phyloP scores from a whole-genome alignment of 352 stramenopile species.

The Phytophthora uliginosa region DNA sequence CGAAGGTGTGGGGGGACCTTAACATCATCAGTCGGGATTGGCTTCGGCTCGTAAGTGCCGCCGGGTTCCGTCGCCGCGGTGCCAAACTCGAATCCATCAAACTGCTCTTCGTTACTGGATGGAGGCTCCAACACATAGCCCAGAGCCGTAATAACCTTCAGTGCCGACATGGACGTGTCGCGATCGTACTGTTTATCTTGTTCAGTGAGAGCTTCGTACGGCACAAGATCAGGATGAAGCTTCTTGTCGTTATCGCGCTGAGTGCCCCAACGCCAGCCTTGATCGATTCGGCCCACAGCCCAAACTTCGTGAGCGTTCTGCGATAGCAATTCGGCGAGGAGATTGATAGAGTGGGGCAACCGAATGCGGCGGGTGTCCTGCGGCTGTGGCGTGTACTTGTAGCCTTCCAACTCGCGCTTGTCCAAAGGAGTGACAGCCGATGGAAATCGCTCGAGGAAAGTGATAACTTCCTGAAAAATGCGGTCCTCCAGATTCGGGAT shows the following conservation, averaged over 20 bases:
- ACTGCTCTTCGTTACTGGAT: constrained; percentile 45
- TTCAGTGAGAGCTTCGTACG: constrained; percentile 80
- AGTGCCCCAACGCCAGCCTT: constrained; percentile 76
- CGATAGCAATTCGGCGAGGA: constrained; percentile 73
- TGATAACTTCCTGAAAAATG: constrained; percentile 80
- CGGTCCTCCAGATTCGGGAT: constrained; percentile 74
- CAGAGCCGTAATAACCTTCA: constrained; percentile 83
- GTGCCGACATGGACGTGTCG: constrained; percentile 80
- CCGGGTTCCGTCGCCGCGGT: constrained; percentile 48
- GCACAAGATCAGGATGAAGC: constrained; percentile 76
- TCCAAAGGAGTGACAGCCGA: constrained; percentile 73
- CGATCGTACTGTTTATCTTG: constrained; percentile 87
- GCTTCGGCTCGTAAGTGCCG: constrained; percentile 70
- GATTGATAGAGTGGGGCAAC: constrained; percentile 68
- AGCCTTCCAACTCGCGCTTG: constrained; percentile 82
- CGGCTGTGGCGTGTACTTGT: constrained; percentile 82
- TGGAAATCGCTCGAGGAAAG: constrained; percentile 81
- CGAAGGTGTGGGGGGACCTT: constrained; percentile 68
- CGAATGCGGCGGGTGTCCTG: constrained; percentile 72
- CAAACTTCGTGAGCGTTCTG: constrained; percentile 88
- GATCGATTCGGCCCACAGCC: constrained; percentile 73
- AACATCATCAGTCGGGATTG: constrained; percentile 72
- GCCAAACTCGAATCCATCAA: constrained; percentile 70
- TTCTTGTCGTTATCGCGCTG: constrained; percentile 75
- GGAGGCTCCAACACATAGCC: constrained; percentile 79